Base-by-base conservation (phyloP, 331 rosid genomes). In the Malus hybrid region DNA sequence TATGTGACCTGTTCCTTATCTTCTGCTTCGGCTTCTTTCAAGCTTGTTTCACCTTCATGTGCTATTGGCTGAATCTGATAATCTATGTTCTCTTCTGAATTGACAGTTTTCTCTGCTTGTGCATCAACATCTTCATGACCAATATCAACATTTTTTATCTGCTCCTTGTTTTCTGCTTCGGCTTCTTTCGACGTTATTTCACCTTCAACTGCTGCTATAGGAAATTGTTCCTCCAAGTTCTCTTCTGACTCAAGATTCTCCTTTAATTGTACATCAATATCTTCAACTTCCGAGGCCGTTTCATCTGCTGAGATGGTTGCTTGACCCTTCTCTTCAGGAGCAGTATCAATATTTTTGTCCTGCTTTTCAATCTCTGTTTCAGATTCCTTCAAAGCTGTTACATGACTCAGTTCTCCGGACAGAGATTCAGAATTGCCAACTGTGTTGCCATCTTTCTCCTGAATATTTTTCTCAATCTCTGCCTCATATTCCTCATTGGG, bases 331-430 rank as follows among this genome's bases (percentile, higher is more conserved):
- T 46, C 83, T 56, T 69, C 74, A 6, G 63, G 22, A 64, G 22
- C 18, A 5, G 12, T 36, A 9, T 50, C 72, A 24, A 9, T 39
- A 20, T 7, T 7, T 28, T 19, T 57, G 33, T 42, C 48, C 29
- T 52, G 76, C 78, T 46, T 65, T 12, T 70, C 32, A 10, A 60
- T 73, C 48, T 67, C 71, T 76, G 63, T 73, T 34, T 72, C 27
- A 12, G 20, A 39, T 70, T 72, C 79, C 55, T 79, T 62, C 73
- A 56, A 52, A 48, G 46, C 33, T 54, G 70, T 39, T 48, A 42
- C 48, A 42, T 10, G 48, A 42, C 48, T 42, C 48, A 10, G 48
- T 42, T 42, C 48, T 42, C 48, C 48, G 3, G 48, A 42, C 48
- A 42, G 4, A 10, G 48, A 42, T 42, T 42, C 48, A 42, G 48